A percentile compares a stretch with the other conserved stretches of the same genome.
Evolutionary conservation across 1,284 basidiomycete species (phyloP).

Genomic region (Ustilago trichophora): DNA sequence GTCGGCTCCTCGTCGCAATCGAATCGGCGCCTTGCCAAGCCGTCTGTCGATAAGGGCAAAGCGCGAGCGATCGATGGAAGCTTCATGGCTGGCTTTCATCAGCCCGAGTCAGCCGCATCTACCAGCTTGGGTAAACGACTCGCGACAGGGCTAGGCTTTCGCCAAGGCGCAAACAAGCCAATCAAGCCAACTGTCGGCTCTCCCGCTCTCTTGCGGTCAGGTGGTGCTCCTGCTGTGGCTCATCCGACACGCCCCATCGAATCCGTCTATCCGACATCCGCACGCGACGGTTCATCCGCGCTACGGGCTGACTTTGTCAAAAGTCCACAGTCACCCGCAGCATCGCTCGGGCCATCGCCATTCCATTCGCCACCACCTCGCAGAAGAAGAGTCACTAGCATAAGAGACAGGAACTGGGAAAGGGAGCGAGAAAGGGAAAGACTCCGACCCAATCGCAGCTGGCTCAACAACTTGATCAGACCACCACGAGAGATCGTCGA

Average conservation of each 20-base stretch:
- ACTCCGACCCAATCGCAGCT: constrained; percentile 29
- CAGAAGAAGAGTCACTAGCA: constrained; percentile 39
- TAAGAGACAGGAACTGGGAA: constrained; percentile 39
- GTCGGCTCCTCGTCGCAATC: constrained; percentile 1
- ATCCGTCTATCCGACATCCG: constrained; percentile 12
- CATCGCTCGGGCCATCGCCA: constrained; percentile 26
- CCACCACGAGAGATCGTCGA: constrained; percentile 69
- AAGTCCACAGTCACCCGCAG: constrained; percentile 1
- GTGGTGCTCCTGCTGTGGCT: not conserved
- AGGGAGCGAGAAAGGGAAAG: constrained; percentile 35
- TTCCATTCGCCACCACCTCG: constrained; percentile 29
- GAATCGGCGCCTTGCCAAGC: constrained; percentile 6
- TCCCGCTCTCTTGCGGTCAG: constrained; percentile 5
- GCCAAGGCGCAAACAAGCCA: constrained; percentile 15
- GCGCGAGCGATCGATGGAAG: constrained; percentile 13
- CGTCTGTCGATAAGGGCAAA: constrained; percentile 27
- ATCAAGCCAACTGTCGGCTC: not conserved
- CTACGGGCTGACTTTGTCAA: not conserved
- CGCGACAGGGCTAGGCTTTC: constrained; percentile 32
- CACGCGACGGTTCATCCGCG: not conserved
- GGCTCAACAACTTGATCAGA: constrained; percentile 62
- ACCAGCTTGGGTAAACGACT: constrained; percentile 35
- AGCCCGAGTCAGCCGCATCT: constrained; percentile 11
- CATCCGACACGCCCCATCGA: constrained; percentile 10
- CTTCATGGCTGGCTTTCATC: constrained; percentile 31